Conservation (phyloP, 306 rosid species). For the Abrus precatorius region DNA sequence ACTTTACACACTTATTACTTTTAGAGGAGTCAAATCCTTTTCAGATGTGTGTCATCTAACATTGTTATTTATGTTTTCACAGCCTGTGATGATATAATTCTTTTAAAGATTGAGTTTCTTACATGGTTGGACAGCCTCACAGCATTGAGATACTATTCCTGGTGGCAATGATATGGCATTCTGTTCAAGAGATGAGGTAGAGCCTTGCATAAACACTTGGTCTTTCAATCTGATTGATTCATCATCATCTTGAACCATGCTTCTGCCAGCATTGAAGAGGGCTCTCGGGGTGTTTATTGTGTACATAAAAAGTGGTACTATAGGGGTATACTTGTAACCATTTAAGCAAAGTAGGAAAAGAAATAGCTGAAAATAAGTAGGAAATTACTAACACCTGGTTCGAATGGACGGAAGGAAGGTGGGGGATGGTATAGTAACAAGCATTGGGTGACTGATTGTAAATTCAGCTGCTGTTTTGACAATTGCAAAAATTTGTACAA, state of each 20-base stretch:
- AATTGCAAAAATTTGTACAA: constrained; percentile 57
- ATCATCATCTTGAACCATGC: constrained; percentile 39
- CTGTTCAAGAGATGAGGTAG: constrained; percentile 34
- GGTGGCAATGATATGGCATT: constrained; percentile 35
- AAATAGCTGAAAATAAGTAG: constrained; percentile 64
- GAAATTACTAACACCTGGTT: constrained; percentile 59
- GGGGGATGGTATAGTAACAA: constrained; percentile 48
- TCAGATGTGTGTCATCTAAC: background rate
- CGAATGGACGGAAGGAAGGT: constrained; percentile 40
- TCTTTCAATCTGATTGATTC: constrained; percentile 30
- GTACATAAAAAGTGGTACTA: constrained; percentile 69
- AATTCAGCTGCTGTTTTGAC: constrained; percentile 59
- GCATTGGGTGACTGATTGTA: constrained; percentile 50
- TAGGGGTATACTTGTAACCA: constrained; percentile 63
- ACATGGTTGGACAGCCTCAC: constrained; percentile 40
- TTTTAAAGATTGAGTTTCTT: constrained; percentile 41
- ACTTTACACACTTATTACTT: too few species aligned
- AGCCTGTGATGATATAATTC: constrained; percentile 45
- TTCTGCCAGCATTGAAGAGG: constrained; percentile 54
- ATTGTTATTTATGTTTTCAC: constrained; percentile 26
- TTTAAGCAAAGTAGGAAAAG: constrained; percentile 62
- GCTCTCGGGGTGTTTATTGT: constrained; percentile 59
- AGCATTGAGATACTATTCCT: constrained; percentile 40
- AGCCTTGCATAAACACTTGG: constrained; percentile 18
- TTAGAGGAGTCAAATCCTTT: background rate